Conservation (phyloP, 257 asterid species). For the Ilex aquifolium region DNA sequence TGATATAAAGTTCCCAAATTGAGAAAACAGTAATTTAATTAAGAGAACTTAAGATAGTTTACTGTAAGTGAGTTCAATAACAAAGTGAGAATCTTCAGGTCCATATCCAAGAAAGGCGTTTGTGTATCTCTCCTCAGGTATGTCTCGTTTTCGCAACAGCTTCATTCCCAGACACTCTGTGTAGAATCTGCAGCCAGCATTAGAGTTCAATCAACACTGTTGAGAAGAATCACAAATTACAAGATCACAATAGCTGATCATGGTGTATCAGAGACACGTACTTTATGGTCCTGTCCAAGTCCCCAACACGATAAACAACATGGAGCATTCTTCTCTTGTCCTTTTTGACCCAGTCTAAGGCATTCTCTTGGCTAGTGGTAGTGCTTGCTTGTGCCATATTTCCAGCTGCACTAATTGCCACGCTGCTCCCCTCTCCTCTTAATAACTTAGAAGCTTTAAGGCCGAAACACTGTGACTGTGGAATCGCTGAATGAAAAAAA, state of each 20-base stretch:
- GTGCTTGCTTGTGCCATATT: conserved; percentile 64
- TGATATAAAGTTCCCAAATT: neutral
- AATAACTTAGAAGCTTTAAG: conserved; percentile 42
- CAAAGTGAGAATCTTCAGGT: conserved; percentile 96
- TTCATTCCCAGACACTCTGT: conserved; percentile 97
- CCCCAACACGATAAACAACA: conserved; percentile 98
- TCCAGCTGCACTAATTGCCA: conserved; percentile 45
- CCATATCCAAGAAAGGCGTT: conserved; percentile 99
- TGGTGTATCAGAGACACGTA: conserved; percentile 18
- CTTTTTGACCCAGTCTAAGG: conserved; percentile 75
- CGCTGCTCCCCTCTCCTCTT: conserved; percentile 30
- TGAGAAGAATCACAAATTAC: conserved; percentile 15
- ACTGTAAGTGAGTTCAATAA: conserved; percentile 95
- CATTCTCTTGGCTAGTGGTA: conserved; percentile 58
- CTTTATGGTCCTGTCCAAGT: conserved; percentile 97
- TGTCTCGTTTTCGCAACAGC: conserved; percentile 85
- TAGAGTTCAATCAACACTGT: conserved; percentile 9
- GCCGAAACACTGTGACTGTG: conserved; percentile 61
- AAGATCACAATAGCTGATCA: conserved; percentile 1
- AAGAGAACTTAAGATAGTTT: conserved; percentile 25
- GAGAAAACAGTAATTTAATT: conserved; percentile 1
- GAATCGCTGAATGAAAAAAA: conserved; percentile 44
- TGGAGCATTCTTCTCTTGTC: conserved; percentile 98
- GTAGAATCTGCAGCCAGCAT: conserved; percentile 70
- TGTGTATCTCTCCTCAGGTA: conserved; percentile 90